A percentile compares a stretch with the other conserved stretches of the same genome.
These are phyloP conservation scores for Pseudogymnoascus sp. DNA, from an alignment of 2,329 filamentous ascomycete genomes.

Conservation along the genomic window DNA sequence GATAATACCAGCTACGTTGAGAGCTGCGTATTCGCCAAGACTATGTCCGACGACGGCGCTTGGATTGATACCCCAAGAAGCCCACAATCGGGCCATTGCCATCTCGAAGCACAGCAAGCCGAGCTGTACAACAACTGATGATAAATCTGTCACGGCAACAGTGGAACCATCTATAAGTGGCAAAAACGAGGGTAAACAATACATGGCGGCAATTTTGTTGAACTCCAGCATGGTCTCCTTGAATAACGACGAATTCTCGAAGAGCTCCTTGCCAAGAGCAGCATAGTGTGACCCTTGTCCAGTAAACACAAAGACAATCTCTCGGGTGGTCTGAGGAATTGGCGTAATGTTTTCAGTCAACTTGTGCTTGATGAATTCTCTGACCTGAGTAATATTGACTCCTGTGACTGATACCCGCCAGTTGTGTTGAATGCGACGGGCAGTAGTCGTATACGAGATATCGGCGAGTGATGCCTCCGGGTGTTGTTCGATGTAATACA, in stretches of 20 bases:
- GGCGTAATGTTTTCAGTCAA: constrained; percentile 30
- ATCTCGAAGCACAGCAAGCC: constrained; percentile 48
- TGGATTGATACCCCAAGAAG: constrained; percentile 48
- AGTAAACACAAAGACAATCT: constrained; percentile 26
- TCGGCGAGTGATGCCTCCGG: constrained; percentile 18
- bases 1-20: constrained; percentile 63
- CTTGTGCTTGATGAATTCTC: constrained; percentile 44
- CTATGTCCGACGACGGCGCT: constrained; percentile 54
- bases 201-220: constrained; percentile 15
- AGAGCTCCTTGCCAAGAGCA: constrained; percentile 18
- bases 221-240: constrained; percentile 16
- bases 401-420: constrained; percentile 46
- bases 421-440: constrained; percentile 51
- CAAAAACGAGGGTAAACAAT: constrained; percentile 21
- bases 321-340: constrained; percentile 33
- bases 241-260: constrained; percentile 31
- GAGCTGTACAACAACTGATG: constrained; percentile 47
- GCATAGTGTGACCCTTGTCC: constrained; percentile 33
- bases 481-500: constrained; percentile 11
- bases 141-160: constrained; percentile 34
- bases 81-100: constrained; percentile 49
- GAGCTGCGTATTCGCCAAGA: constrained; percentile 66
- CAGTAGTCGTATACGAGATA: constrained; percentile 28
- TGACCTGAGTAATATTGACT: constrained; percentile 36
- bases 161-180: constrained; percentile 38